Evolutionary conservation across 345 rosid species (phyloP).

Genomic region (Linum tenue): DNA sequence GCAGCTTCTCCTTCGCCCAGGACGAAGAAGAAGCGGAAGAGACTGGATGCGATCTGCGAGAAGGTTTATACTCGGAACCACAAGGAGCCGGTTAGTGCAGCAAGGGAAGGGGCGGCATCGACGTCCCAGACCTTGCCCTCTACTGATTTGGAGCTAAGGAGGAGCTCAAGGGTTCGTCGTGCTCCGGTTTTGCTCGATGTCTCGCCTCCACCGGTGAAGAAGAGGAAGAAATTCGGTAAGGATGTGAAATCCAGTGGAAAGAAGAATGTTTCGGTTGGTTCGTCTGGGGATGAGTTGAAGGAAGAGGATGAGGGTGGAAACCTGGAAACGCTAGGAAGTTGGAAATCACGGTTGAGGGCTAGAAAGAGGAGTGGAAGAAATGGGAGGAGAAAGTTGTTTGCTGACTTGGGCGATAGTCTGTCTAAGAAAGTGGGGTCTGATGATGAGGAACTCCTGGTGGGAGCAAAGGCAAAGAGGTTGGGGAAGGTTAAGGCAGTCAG

Average conservation of each 20-base stretch:
- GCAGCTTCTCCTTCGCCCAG: constrained; percentile 42
- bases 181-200: constrained; percentile 66
- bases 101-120: constrained; percentile 20
- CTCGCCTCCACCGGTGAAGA: constrained; percentile 68
- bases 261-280: constrained; percentile 7
- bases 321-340: constrained; percentile 34
- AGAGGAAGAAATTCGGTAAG: constrained; percentile 32
- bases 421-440: constrained; percentile 14
- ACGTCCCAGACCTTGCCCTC: background rate
- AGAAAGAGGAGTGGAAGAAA: constrained; percentile 10
- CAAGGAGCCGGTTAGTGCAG: constrained; percentile 26
- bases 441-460: constrained; percentile 13
- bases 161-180: constrained; percentile 68
- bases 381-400: constrained; percentile 54
- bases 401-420: constrained; percentile 20
- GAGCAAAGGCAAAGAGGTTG: constrained; percentile 16
- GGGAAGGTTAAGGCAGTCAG: constrained; percentile 19
- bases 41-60: constrained; percentile 81
- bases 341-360: constrained; percentile 32
- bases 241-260: constrained; percentile 16
- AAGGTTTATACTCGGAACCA: constrained; percentile 61
- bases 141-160: constrained; percentile 45
- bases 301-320: constrained; percentile 26
- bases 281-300: constrained; percentile 20
- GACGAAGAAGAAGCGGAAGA: constrained; percentile 66